Evolutionary conservation across 495 filamentous ascomycete species (phyloP).

Genomic region (Tuber borchii): DNA sequence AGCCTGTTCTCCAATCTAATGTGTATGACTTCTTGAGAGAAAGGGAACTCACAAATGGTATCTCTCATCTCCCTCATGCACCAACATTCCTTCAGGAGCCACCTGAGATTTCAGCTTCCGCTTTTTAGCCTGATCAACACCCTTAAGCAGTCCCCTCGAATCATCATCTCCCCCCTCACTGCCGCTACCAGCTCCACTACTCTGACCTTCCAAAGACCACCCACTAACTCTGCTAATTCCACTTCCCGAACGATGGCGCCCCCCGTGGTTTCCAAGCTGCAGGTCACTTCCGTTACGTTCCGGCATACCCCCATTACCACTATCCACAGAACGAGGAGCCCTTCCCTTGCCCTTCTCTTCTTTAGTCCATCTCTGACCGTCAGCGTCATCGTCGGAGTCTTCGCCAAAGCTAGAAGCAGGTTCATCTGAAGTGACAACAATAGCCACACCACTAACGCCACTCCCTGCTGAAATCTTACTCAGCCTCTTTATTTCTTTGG

Average conservation of each 20-base stretch:
- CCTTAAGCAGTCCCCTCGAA: slow-evolving; percentile 16
- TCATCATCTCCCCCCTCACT: slow-evolving; percentile 33
- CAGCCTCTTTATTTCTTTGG: slow-evolving; percentile 34
- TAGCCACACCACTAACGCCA: slow-evolving; percentile 38
- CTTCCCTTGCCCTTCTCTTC: slow-evolving; percentile 40
- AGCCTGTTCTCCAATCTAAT: not conserved
- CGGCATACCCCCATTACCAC: slow-evolving; percentile 8
- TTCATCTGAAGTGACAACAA: slow-evolving; percentile 38
- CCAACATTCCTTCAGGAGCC: slow-evolving; percentile 33
- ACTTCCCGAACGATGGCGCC: slow-evolving; percentile 26
- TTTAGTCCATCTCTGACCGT: slow-evolving; percentile 26
- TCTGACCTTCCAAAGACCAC: slow-evolving; percentile 13
- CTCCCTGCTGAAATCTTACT: slow-evolving; percentile 41
- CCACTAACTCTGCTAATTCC: slow-evolving; percentile 24
- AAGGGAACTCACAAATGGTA: slow-evolving; percentile 37
- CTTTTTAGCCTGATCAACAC: slow-evolving; percentile 11
- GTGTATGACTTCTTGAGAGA: not conserved
- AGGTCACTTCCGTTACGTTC: slow-evolving; percentile 16
- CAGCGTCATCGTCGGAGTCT: slow-evolving; percentile 28
- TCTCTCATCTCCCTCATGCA: slow-evolving; percentile 34
- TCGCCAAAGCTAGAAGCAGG: slow-evolving; percentile 24
- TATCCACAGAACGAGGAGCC: slow-evolving; percentile 27
- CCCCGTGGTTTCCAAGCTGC: slow-evolving; percentile 11
- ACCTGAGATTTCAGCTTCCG: slow-evolving; percentile 36
- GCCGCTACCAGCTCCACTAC: slow-evolving; percentile 9